These are phyloP conservation scores for Rubia balearica DNA, from an alignment of 305 asterid species.

Conservation along the genomic window DNA sequence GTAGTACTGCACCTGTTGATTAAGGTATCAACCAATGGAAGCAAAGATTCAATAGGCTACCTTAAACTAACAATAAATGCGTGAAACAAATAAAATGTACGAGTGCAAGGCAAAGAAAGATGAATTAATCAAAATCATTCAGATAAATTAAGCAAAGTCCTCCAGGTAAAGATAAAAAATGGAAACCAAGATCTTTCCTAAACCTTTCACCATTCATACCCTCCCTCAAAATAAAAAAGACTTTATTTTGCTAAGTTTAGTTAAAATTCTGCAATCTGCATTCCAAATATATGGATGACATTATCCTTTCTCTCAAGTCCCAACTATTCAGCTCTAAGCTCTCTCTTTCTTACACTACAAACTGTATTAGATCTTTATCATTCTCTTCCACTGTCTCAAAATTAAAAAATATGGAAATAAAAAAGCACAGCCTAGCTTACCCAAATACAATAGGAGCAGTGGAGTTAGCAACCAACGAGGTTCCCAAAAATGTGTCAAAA, in stretches of 20 bases:
- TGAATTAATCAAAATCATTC: background rate
- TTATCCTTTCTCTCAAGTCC: background rate
- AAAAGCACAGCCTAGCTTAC: constrained; percentile 34
- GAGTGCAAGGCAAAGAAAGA: background rate
- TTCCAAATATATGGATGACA: background rate
- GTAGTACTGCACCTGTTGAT: constrained; percentile 83
- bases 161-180: background rate
- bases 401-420: background rate
- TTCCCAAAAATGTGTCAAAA: constrained; percentile 64
- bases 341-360: background rate
- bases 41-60: background rate
- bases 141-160: no score
- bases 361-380: background rate
- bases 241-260: background rate
- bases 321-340: background rate
- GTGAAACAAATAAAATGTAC: background rate
- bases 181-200: background rate
- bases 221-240: no score
- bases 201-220: no score
- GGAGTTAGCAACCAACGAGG: constrained; percentile 61
- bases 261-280: background rate
- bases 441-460: constrained; percentile 86
- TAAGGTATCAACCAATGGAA: constrained; percentile 11
- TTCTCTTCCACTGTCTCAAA: background rate
- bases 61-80: background rate